Base-by-base conservation (phyloP, 1,139 yeast genomes). In the Yamadazyma atlantica region DNA sequence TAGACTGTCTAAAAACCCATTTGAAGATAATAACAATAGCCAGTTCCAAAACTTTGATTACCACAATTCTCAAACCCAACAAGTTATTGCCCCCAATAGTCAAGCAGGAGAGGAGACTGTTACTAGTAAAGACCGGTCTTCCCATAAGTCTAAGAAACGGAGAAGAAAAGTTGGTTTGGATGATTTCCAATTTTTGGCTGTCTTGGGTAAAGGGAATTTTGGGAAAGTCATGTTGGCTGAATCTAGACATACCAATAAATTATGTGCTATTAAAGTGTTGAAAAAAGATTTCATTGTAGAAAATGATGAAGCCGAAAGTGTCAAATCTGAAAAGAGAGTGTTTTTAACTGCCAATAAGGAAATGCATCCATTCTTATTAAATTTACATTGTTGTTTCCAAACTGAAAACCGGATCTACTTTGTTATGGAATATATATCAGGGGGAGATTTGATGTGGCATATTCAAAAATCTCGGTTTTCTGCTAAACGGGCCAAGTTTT, bases 381-480 rank as follows among this genome's bases (percentile, higher is more conserved):
- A 88, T 54, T 69, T 94, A 46, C 95, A 85, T 57, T 94, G 97
- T 53, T 89, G 97, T 57, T 92, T 92, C 77, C 99, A 92, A 66
- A 92, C 98, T 0, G 98, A 94, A 52, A 90, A 94, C 59, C 80
- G 98, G 57, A 86, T 92, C 33, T 92, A 94, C 62, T 92, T 94
- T 64, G 98, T 95, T 11, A 92, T 92, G 98, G 98, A 92, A 61
- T 92, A 89, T 56, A 84, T 92, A 38, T 82, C 95, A 10, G 99
- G 98, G 41, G 99, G 99, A 59, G 99, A 92, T 67, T 76, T 92
- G 56, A 92, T 92, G 98, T 89, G 97, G 95, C 99, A 92, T 60
- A 94, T 92, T 53, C 98, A 92, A 61, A 88, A 88, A 56, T 86
- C 87, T 40, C 75, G 94, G 53, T 85, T 92, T 56, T 83, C 96